Evolutionary conservation across 2,329 filamentous ascomycete species (phyloP), one percentile per base, ranked within the genome.

Genomic region (Xylaria sp.): DNA sequence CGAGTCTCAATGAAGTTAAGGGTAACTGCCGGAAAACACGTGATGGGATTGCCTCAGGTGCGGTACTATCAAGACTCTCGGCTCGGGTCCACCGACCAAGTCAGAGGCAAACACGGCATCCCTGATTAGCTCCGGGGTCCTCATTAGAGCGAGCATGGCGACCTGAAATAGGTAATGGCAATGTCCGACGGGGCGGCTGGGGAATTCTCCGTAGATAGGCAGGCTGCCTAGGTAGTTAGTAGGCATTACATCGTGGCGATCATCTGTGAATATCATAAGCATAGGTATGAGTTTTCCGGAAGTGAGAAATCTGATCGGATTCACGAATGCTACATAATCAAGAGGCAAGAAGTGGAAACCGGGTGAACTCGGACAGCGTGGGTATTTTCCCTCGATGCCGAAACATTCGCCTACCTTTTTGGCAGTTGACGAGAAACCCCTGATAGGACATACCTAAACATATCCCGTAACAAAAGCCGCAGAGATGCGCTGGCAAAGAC

Each of bases 1-100:
- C 59, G 56, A 49, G 19, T 46, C 42, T n/a, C 42, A 53, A 30
- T 53, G 57, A 60, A 59, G 64, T 63, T 39, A 60, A 65, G 13
- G 10, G 13, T n/a, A 46, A 46, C 11, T 19, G 6, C 30, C 18
- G 11, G 30, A 2, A 49, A 49, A 49, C 47, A 49, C 47, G 47
- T 49, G 47, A 19, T 30, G 8, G 18, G 9, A 49, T 23, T 6
- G 18, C 47, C 1, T 23, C 30, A 11, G 9, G 16, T 18, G 8
- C 16, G 18, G 19, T 7, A 16, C 16, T 16, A 30, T 50, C 18
- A 35, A 16, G 49, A 50, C 19, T 23, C 18, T 51, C 49, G 3
- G 23, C 49, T 51, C 49, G 49, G 49, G 5, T 51, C 23, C 13
- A 18, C 49, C 49, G 49, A 51, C 11, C 23, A 50, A 30, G 42